phyloP scores from a whole-genome alignment of 2,329 filamentous ascomycete species.

The Rhynchosporium secalis region DNA sequence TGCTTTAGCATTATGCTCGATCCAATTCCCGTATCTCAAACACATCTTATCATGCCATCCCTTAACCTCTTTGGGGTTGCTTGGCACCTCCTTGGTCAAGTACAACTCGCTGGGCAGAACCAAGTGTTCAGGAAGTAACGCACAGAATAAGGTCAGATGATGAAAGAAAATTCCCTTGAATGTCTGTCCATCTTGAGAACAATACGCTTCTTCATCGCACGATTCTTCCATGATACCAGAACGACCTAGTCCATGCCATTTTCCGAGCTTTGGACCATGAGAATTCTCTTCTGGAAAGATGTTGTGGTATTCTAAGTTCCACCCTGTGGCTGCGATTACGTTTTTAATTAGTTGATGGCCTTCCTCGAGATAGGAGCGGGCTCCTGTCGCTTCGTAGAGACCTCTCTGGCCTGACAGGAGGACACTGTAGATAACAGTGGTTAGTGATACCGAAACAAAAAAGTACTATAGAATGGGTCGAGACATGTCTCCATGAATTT shows the following conservation, averaged over 20 bases:
- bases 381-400: conserved; percentile 76
- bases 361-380: conserved; percentile 70
- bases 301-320: conserved; percentile 50
- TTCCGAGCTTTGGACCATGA: conserved; percentile 21
- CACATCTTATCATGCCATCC: conserved; percentile 61
- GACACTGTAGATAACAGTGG: conserved; percentile 46
- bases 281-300: conserved; percentile 44
- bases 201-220: conserved; percentile 73
- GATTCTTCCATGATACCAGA: conserved; percentile 80
- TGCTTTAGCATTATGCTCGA: conserved; percentile 74
- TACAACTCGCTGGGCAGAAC: conserved; percentile 33
- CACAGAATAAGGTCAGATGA: conserved; percentile 79
- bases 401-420: conserved; percentile 78
- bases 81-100: conserved; percentile 37
- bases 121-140: conserved; percentile 51
- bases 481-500: background rate
- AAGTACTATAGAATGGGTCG: background rate
- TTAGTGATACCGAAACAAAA: background rate
- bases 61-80: conserved; percentile 24
- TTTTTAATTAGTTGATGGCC: conserved; percentile 75
- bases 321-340: conserved; percentile 79
- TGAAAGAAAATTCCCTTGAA: conserved; percentile 98
- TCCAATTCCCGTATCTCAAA: conserved; percentile 67
- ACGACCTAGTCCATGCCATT: conserved; percentile 75
- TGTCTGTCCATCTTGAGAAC: conserved; percentile 81